Percentiles rank a stretch among this genome's conserved stretches.
These are phyloP conservation scores for Suillus clintonianus DNA, from an alignment of 768 basidiomycete genomes.

Conservation along the genomic window DNA sequence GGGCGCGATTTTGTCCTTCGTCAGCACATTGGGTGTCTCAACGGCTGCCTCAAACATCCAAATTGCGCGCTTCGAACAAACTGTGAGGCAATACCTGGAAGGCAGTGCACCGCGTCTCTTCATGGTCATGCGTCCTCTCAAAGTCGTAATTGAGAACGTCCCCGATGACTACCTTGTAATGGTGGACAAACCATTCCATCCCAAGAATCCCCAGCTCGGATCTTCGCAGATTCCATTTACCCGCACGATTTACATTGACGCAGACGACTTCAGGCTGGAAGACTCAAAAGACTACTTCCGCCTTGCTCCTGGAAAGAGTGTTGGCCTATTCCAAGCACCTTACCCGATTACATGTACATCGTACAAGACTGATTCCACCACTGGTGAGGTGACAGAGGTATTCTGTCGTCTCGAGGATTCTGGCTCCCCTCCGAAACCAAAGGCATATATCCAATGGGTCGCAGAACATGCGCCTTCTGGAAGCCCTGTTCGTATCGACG, in stretches of 20 bases:
- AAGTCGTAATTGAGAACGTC: conserved; percentile 89
- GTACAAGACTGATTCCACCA: conserved; percentile 71
- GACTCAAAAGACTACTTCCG: conserved; percentile 97
- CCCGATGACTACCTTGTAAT: conserved; percentile 80
- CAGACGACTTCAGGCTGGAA: conserved; percentile 87
- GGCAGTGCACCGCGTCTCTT: conserved; percentile 83
- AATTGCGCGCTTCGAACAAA: conserved; percentile 85
- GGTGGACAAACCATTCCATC: conserved; percentile 91
- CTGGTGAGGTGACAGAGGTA: conserved; percentile 78
- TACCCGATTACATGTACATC: conserved; percentile 92
- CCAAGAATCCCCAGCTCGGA: conserved; percentile 89
- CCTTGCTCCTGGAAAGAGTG: conserved; percentile 95
- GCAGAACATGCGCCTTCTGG: conserved; percentile 77
- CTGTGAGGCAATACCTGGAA: conserved; percentile 88
- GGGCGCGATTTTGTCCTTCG: conserved; percentile 90
- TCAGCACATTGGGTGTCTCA: conserved; percentile 93
- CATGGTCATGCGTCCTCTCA: conserved; percentile 89
- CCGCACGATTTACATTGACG: conserved; percentile 87
- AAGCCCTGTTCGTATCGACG: conserved; percentile 83
- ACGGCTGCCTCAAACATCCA: conserved; percentile 83
- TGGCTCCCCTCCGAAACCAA: conserved; percentile 72
- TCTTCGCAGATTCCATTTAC: conserved; percentile 83
- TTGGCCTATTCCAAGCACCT: conserved; percentile 93
- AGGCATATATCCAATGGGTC: conserved; percentile 97
- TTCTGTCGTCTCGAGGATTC: conserved; percentile 77